Conservation (phyloP, 768 basidiomycete species). For the Boletus edulis region DNA sequence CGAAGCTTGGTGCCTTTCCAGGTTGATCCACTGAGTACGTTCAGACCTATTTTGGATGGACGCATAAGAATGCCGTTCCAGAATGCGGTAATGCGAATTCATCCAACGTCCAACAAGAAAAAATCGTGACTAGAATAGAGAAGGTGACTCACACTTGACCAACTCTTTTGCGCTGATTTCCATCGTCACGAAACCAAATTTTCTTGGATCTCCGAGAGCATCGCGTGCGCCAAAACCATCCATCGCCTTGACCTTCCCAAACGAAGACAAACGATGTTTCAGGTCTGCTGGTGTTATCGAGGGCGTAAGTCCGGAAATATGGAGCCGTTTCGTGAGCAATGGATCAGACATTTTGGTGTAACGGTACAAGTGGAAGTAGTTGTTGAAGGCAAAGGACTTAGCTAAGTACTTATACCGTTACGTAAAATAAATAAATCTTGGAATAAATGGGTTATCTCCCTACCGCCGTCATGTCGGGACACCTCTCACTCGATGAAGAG, state of each 20-base stretch:
- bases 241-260: slow-evolving; percentile 65
- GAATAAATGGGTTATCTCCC: background rate
- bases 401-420: slow-evolving; percentile 1
- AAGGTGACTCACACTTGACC: slow-evolving; percentile 54
- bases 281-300: slow-evolving; percentile 57
- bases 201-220: slow-evolving; percentile 62
- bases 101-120: background rate
- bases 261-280: slow-evolving; percentile 54
- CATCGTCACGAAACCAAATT: slow-evolving; percentile 73
- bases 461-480: slow-evolving; percentile 28
- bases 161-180: slow-evolving; percentile 44
- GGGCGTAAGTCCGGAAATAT: slow-evolving; percentile 74
- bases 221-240: slow-evolving; percentile 69
- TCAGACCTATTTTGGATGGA: slow-evolving; percentile 53
- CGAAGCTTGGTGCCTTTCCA: slow-evolving; percentile 89
- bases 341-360: slow-evolving; percentile 15
- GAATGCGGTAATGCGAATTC: background rate
- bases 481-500: slow-evolving; percentile 82
- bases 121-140: background rate
- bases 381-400: slow-evolving; percentile 26
- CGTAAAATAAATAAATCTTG: background rate
- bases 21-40: slow-evolving; percentile 71
- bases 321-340: slow-evolving; percentile 55
- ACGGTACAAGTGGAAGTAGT: background rate
- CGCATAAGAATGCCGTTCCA: background rate